These are phyloP conservation scores for Stereocaulon alpinum DNA, from an alignment of 495 filamentous ascomycete genomes.

Conservation along the genomic window DNA sequence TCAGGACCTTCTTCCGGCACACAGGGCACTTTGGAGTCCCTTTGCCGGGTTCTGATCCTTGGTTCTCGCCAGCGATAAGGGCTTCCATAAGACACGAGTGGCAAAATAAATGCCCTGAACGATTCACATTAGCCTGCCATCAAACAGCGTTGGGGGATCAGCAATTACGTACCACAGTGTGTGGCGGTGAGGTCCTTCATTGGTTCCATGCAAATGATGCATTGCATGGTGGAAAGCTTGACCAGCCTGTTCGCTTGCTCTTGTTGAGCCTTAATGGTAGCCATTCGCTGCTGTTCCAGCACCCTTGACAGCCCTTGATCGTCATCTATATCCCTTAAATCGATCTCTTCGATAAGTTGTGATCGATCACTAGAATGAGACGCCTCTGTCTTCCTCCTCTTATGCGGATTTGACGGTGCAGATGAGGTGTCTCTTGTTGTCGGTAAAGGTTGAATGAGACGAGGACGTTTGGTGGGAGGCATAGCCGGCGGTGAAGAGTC, in stretches of 20 bases:
- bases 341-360: slow-evolving; percentile 41
- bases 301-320: slow-evolving; percentile 35
- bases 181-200: slow-evolving; percentile 65
- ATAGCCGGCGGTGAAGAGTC: slow-evolving; percentile 20
- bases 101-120: slow-evolving; percentile 74
- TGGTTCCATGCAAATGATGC: slow-evolving; percentile 80
- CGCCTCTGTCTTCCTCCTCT: slow-evolving; percentile 28
- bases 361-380: slow-evolving; percentile 1
- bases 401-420: slow-evolving; percentile 21
- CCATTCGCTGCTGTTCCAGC: slow-evolving; percentile 39
- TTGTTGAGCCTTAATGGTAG: slow-evolving; percentile 40
- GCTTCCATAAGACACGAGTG: slow-evolving; percentile 69
- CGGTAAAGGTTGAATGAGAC: slow-evolving; percentile 4
- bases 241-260: slow-evolving; percentile 42
- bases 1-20: slow-evolving; percentile 36
- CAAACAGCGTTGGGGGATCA: slow-evolving; percentile 1
- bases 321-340: slow-evolving; percentile 50
- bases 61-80: slow-evolving; percentile 50
- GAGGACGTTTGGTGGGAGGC: slow-evolving; percentile 13
- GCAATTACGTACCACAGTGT: slow-evolving; percentile 59
- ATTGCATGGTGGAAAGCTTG: slow-evolving; percentile 50
- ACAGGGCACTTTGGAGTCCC: slow-evolving; percentile 32
- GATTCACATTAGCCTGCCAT: neutral
- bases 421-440: slow-evolving; percentile 23
- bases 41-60: slow-evolving; percentile 26